phyloP scores from a whole-genome alignment of 2,329 filamentous ascomycete genomes.

The Ilyonectria destructans region DNA sequence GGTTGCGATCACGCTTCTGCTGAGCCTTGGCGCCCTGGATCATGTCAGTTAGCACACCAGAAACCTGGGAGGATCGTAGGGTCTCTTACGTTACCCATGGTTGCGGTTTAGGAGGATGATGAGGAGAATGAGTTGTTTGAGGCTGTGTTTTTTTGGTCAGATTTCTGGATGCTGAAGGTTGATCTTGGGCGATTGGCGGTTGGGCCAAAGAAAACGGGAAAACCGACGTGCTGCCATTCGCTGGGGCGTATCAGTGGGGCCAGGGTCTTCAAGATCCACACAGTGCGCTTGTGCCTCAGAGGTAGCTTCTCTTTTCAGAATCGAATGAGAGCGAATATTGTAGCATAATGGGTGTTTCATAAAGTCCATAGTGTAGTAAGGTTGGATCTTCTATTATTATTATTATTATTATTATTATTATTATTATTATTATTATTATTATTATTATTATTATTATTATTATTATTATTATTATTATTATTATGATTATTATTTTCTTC shows the following conservation, averaged over 20 bases:
- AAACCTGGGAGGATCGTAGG: not conserved
- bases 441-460: too few relatives aligned
- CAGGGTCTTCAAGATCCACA: not conserved
- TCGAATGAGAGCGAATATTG: not conserved
- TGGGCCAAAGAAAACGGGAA: slow-evolving; percentile 37
- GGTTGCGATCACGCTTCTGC: slow-evolving; percentile 82
- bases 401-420: too few relatives aligned
- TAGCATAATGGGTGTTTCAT: too few relatives aligned
- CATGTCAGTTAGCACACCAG: slow-evolving; percentile 41
- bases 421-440: too few relatives aligned
- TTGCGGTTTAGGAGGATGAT: slow-evolving; percentile 38
- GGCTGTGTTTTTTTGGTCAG: slow-evolving; percentile 20
- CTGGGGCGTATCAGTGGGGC: not conserved
- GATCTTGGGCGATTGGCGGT: slow-evolving; percentile 28
- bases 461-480: too few relatives aligned
- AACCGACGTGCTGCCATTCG: slow-evolving; percentile 29
- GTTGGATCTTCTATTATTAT: too few relatives aligned
- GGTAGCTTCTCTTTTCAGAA: not conserved
- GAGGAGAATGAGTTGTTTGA: slow-evolving; percentile 28
- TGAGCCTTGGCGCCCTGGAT: slow-evolving; percentile 75
- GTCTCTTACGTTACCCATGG: slow-evolving; percentile 57
- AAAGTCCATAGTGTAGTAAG: too few relatives aligned
- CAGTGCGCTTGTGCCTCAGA: not conserved
- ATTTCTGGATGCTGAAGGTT: slow-evolving; percentile 33
- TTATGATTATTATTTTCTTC: too few relatives aligned